Base-by-base conservation (phyloP, 371 early-diverging fungal species). In the Nosema muscidifuracis region DNA sequence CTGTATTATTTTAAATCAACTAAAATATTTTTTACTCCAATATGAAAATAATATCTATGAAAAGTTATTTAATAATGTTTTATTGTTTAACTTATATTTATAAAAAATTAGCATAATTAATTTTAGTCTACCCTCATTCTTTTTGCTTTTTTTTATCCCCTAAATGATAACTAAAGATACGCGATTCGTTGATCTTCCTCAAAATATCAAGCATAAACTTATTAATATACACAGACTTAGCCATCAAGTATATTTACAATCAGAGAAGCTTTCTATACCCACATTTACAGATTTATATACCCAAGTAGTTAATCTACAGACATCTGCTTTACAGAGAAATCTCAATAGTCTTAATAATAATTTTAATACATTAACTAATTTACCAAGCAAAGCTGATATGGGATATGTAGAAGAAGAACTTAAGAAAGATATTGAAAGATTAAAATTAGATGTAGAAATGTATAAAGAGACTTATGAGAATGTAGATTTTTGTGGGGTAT, bases 151-250 rank as follows among this genome's bases (percentile, higher is more conserved):
- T 40, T 47, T 47, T 47, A 6, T 10, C 13, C 30, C 24, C 56
- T 9, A 38, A 24, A 55, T 55, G 56, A 22, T 68, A 10, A 57
- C 50, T 12, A 68, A 58, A 44, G 68, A 68, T 2, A 68, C 68
- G 10, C 20, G 68, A 42, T 68, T 68, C 33, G 51, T 43, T 26
- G 68, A 68, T 10, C 68, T 68, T 31, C 68, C 68, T 28, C 57
- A 42, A 30, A 42, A 68, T 24, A 57, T 68, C 34, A 68, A 68
- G 43, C 68, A 68, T 38, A 68, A 68, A 20, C 44, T 68, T n/a
- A 68, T 68, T 15, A 68, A 68, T 36, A 68, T 68, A 6, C 57
- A 68, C 26, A 36, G 58, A 26, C 42, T 56, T 31, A 57, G 58
- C 1, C 57, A 68, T 43, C 68, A 68, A 31, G 44, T 51, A 13